A percentile compares a stretch with the other conserved stretches of the same genome.
Evolutionary conservation across 2,329 filamentous ascomycete species (phyloP).

Genomic region (Elsinoe necatrix): DNA sequence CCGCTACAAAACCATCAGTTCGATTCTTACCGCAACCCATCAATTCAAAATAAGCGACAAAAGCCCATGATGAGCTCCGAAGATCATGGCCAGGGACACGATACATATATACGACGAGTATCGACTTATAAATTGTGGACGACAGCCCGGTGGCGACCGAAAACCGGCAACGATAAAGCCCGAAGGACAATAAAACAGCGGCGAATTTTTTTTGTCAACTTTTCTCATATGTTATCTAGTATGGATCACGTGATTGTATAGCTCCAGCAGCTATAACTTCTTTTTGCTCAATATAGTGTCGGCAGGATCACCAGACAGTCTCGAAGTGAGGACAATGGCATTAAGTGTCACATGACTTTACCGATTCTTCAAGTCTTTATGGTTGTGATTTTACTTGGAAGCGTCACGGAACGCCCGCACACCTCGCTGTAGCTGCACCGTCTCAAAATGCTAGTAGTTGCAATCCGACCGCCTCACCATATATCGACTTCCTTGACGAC

Average conservation of each 20-base stretch:
- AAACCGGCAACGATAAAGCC: neutral
- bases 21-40: neutral
- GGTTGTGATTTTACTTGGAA: too few species aligned
- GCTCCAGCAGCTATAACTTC: too few species aligned
- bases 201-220: neutral
- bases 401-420: neutral
- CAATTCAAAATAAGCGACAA: neutral
- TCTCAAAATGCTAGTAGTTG: too few species aligned
- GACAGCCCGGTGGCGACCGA: neutral
- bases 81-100: neutral
- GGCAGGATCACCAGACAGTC: too few species aligned
- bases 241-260: too few species aligned
- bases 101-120: too few species aligned
- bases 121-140: too few species aligned
- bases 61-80: neutral
- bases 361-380: too few species aligned
- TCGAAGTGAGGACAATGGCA: too few species aligned
- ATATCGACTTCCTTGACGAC: constrained; percentile 30
- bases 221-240: too few species aligned
- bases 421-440: neutral
- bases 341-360: too few species aligned
- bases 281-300: too few species aligned
- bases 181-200: neutral
- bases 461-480: neutral
- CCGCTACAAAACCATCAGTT: neutral